Base-by-base conservation (phyloP, 2,329 filamentous ascomycete genomes). In the Phyllosticta paracitricarpa region DNA sequence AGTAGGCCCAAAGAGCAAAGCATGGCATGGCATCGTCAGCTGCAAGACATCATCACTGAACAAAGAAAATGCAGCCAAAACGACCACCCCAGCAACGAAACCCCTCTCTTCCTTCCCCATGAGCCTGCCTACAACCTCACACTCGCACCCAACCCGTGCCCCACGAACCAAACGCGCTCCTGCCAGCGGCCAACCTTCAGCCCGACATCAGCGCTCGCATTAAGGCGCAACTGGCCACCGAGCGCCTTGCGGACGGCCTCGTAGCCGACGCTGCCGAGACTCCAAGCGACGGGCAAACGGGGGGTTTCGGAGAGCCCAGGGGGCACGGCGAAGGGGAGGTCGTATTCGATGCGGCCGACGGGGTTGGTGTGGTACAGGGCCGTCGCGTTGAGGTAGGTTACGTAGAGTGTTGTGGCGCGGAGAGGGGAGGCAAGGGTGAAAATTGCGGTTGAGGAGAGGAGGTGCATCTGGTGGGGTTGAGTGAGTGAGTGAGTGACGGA, bases 351-450 rank as follows among this genome's bases (percentile, higher is more conserved):
- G 26, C 80, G 83, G 1, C 92, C 94, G 0, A 96, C 80, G 1
- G 85, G 82, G 58, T 93, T 85, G 8, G 86, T 89, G 65, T 96
- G 91, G 73, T 96, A 95, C 64, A 85, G 88, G 0, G 94, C 91
- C 1, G 88, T 91, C 6, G 93, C 93, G 69, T 96, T 88, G 68
- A 97, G 82, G 57, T 80, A 81, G 48, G 90, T 89, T 64, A 99
- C 82, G 67, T 85, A 89, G 19, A 97, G 75, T 0, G 85, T 90
- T 58, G 88, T 88, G 62, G 85, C 78, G 51, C 79, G 76, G 8
- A 97, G 78, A 0, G 94, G 94, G 0, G 92, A 97, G 51, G 86
- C 81, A 24, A 97, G 81, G 0, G 84, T 86, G 73, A 99, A 97
- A 0, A 87, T 85, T 3, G 93, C 93, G 0, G 91, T 91, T 0